Base-by-base conservation (phyloP, 2,329 filamentous ascomycete species). In the Volutella citrinella region DNA sequence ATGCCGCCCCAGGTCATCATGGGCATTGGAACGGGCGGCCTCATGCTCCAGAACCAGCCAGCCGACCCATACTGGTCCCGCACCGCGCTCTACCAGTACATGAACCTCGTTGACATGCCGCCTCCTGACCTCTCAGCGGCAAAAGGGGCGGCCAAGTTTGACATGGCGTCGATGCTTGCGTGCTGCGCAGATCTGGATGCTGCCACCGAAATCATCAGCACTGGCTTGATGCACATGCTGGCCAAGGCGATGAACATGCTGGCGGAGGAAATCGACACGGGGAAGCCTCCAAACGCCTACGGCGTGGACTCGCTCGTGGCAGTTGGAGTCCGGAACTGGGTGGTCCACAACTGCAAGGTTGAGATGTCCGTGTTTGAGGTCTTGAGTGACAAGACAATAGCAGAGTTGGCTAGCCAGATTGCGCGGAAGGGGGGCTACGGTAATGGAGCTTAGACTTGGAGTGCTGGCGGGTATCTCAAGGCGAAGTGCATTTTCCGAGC, bases 31-130 rank as follows among this genome's bases (percentile, higher is more conserved):
- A 76, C 73, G 1, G 74, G 74, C 13, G 74, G 74, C 1, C 59
- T 77, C 12, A 63, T 73, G 10, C 54, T 55, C 6, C 74, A 78
- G 45, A 77, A 75, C 49, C 58, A 66, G 33, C 67, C 70, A 1
- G 59, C 65, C 0, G 73, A 77, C 39, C 71, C 74, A 1, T 78
- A 74, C 52, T 78, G 73, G 72, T 62, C 68, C 9, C 65, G 63
- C 6, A 70, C 69, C 0, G 64, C 70, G 1, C 56, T 74, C 22
- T 77, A 72, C 38, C 55, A 63, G 3, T 62, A 67, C 33, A 62
- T 78, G 27, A 69, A 70, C 38, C 51, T 66, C 16, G 56, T 76
- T 5, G 73, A 77, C 46, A 55, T 70, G 42, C 64, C 62, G 2
- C 42, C 52, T 5, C 49, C 55, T 1, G 52, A 59, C 27, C 40